Conservation (phyloP, 2,329 filamentous ascomycete species). For the Lecanicillium sp. region DNA sequence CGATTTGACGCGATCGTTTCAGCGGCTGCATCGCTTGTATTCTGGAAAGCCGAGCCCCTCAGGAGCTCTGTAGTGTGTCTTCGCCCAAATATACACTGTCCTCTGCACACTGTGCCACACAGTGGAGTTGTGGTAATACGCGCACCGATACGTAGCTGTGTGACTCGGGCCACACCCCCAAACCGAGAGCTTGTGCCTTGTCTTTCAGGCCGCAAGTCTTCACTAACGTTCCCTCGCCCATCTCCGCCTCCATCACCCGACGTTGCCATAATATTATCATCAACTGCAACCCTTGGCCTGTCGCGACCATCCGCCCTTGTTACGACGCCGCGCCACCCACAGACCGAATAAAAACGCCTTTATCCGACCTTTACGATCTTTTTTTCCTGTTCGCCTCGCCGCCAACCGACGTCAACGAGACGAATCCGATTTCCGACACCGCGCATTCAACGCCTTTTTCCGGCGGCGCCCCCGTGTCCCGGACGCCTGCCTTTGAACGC, state of each 20-base stretch:
- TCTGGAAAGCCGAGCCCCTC: too few species aligned
- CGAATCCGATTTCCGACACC: background rate
- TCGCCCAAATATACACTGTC: constrained; percentile 5
- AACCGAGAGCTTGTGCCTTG: constrained; percentile 13
- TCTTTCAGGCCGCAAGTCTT: constrained; percentile 15
- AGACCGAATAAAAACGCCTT: background rate
- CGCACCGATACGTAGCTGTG: constrained; percentile 5
- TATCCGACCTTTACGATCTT: constrained; percentile 1
- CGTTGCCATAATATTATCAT: constrained; percentile 11
- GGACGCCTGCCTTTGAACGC: too few species aligned
- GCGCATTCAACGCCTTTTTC: constrained; percentile 6
- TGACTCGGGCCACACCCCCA: constrained; percentile 1
- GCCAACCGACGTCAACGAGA: constrained; percentile 8
- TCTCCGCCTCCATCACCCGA: constrained; percentile 12
- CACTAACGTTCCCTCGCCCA: constrained; percentile 2
- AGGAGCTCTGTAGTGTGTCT: too few species aligned
- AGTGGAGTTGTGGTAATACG: constrained; percentile 6
- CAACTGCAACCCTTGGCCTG: constrained; percentile 10
- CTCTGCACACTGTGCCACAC: background rate
- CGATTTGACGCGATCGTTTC: background rate
- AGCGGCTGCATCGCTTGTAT: too few species aligned
- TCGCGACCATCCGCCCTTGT: constrained; percentile 10
- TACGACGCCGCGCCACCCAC: constrained; percentile 7
- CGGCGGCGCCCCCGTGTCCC: background rate
- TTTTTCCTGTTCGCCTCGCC: constrained; percentile 6